phyloP scores from a whole-genome alignment of 306 rosid species.

The Dryas octopetala region DNA sequence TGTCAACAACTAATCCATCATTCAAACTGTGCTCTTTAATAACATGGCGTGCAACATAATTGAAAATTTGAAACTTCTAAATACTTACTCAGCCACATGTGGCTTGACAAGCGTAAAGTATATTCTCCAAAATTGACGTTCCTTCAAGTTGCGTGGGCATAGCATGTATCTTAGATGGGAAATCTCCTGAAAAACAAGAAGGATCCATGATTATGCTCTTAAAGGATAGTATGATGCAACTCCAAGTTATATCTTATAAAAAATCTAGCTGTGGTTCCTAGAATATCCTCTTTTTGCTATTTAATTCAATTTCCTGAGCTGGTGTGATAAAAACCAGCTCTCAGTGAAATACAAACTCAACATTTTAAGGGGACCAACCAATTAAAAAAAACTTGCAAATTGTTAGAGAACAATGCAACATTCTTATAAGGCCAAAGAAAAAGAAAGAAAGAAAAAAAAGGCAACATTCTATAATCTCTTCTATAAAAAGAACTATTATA shows the following conservation, averaged over 20 bases:
- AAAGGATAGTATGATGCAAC: neutral
- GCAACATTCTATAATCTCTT: neutral
- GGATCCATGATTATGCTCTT: neutral
- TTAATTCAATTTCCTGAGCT: neutral
- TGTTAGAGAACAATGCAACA: neutral
- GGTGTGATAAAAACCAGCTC: neutral
- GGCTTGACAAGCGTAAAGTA: constrained; percentile 75
- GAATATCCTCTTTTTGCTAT: neutral
- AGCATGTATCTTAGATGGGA: constrained; percentile 71
- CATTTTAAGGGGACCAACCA: neutral
- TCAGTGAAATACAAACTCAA: neutral
- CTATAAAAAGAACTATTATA: neutral
- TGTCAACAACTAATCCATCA: neutral
- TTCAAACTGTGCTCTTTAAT: neutral
- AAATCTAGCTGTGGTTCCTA: neutral
- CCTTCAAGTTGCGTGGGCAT: constrained; percentile 93
- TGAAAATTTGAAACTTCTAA: constrained; percentile 6
- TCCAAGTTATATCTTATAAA: neutral
- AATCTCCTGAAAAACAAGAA: constrained; percentile 58
- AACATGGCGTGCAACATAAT: neutral
- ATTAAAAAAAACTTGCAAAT: neutral
- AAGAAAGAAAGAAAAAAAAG: too few relatives aligned
- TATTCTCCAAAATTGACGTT: constrained; percentile 77
- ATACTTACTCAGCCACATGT: constrained; percentile 70
- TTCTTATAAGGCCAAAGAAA: neutral